Evolutionary conservation across 805 yeast genomes (phyloP).

Genomic region (Starmerella potacharoeniae): DNA sequence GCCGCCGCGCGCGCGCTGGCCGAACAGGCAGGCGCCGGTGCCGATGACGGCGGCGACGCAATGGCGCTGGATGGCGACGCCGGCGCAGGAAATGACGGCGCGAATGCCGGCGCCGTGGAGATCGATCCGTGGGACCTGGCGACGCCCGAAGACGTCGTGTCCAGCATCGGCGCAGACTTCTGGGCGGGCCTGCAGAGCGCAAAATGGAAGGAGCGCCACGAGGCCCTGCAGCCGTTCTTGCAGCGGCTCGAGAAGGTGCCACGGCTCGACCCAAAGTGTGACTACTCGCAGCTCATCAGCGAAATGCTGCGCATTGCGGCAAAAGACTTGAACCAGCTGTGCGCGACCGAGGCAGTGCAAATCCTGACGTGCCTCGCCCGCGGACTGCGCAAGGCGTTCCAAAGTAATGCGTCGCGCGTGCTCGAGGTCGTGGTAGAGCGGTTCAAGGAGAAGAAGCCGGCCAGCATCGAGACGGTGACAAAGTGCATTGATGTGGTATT

Average conservation of each 20-base stretch:
- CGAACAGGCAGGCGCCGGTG: neutral
- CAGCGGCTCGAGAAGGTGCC: constrained; percentile 32
- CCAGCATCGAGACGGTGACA: constrained; percentile 62
- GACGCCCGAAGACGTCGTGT: constrained; percentile 56
- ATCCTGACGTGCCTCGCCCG: constrained; percentile 49
- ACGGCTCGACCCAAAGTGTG: constrained; percentile 45
- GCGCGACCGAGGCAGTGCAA: constrained; percentile 66
- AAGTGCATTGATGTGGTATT: constrained; percentile 49
- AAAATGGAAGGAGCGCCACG: constrained; percentile 90
- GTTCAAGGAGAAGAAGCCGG: constrained; percentile 74
- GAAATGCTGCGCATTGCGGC: constrained; percentile 52
- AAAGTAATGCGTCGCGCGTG: constrained; percentile 37
- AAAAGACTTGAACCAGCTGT: constrained; percentile 82
- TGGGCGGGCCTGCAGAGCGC: constrained; percentile 42
- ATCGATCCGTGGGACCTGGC: constrained; percentile 51
- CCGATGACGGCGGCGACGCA: neutral
- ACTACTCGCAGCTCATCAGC: constrained; percentile 54
- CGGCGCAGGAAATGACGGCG: constrained; percentile 4
- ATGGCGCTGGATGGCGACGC: neutral
- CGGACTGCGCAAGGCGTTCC: constrained; percentile 47
- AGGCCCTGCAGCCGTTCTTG: constrained; percentile 53
- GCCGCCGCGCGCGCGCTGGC: neutral
- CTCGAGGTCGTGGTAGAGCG: constrained; percentile 67
- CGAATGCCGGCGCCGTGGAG: constrained; percentile 38
- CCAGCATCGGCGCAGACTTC: constrained; percentile 56